These are phyloP conservation scores for Pseudomicrostroma phylloplanum DNA, from an alignment of 1,284 basidiomycete species.

Conservation along the genomic window DNA sequence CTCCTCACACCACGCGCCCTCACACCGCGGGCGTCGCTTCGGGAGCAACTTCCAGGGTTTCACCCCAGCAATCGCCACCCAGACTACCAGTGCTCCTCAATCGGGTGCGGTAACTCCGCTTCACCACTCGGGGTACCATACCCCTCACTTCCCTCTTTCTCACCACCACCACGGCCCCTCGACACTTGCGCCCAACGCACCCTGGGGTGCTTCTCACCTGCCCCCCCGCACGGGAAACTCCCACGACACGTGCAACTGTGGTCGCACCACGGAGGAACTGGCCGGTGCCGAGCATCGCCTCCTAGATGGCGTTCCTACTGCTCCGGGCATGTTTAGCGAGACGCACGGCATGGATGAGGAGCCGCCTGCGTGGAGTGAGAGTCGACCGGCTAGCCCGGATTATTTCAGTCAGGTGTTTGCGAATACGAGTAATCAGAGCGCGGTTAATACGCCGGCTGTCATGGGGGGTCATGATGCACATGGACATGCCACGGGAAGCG, in stretches of 20 bases:
- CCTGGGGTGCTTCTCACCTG: constrained; percentile 41
- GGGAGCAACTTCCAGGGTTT: constrained; percentile 5
- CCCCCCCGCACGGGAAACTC: constrained; percentile 39
- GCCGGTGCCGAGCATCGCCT: constrained; percentile 41
- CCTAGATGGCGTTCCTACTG: constrained; percentile 44
- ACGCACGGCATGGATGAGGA: constrained; percentile 20
- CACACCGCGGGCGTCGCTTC: not conserved
- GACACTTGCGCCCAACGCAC: constrained; percentile 36
- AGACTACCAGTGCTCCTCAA: not conserved
- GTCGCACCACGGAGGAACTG: constrained; percentile 37
- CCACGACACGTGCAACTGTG: constrained; percentile 45
- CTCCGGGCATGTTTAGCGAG: constrained; percentile 41
- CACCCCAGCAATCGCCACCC: constrained; percentile 2
- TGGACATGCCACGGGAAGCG: too few species aligned
- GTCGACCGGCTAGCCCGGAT: constrained; percentile 31
- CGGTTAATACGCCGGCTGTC: constrained; percentile 1
- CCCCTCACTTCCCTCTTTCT: constrained; percentile 9
- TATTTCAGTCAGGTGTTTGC: constrained; percentile 2
- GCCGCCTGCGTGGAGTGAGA: constrained; percentile 44
- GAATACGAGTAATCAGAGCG: not conserved
- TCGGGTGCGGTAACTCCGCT: not conserved
- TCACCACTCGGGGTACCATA: not conserved
- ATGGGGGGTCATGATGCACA: too few species aligned
- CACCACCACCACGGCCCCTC: constrained; percentile 26
- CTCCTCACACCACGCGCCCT: not conserved